Base-by-base conservation (phyloP, 1,139 yeast genomes). In the Saccharomycopsis hybrid region DNA sequence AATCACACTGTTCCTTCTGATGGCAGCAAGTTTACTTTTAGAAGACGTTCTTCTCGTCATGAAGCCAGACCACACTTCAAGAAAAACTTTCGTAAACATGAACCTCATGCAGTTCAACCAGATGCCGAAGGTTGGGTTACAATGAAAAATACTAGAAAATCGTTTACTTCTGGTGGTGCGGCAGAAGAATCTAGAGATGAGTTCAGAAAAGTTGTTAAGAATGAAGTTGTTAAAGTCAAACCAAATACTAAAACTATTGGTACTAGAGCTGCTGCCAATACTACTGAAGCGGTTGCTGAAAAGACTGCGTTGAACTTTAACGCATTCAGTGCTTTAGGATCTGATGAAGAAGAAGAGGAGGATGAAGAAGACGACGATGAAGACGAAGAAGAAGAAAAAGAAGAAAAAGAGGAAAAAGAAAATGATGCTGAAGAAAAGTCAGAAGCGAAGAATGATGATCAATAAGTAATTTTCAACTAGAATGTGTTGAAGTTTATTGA, bases 61-160 rank as follows among this genome's bases (percentile, higher is more conserved):
- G 70, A 68, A 55, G 70, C 58, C 13, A 76, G 70, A 61, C 82
- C 82, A 49, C 70, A 72, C 60, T 73, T 79, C 61, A 81, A 78
- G 64, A 77, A 78, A 70, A 73, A 75, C 60, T 78, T 75, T 50
- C 82, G 77, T 57, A 53, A 54, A 27, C 52, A 49, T 57, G 74
- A 74, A 56, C 69, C 71, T 49, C n/a, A n/a, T n/a, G 75, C 75
- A 53, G 46, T 41, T 13, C 63, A 60, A 53, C 65, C 74, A 29
- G 94, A 84, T 62, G 85, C 82, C 54, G 90, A 85, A 56, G 94
- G 94, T 41, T 85, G 92, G 92, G 85, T 85, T 51, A 82, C 90
- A 31, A 71, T 79, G 55, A 76, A 77, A 58, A 70, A 73, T 57
- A 67, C 73, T 54, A 74, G 71, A 61, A 71, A 73, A 61, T 71